Base-by-base conservation (phyloP, 208 protist species). In the Leishmania arabica region DNA sequence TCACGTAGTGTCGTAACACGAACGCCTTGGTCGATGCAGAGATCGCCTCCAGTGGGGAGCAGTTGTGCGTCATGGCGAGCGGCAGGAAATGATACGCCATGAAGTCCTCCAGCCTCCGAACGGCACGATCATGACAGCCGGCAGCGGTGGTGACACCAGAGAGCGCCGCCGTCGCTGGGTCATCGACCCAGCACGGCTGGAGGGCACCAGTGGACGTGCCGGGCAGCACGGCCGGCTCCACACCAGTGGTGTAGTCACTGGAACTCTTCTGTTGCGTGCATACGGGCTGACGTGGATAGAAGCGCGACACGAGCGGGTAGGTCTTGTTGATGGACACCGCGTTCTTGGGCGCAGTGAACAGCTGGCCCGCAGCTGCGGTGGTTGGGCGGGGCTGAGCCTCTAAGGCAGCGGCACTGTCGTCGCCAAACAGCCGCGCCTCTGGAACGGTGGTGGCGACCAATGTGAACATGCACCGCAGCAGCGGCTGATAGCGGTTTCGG, bases 1-100 rank as follows among this genome's bases (percentile, higher is more conserved):
- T 91, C 51, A 94, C 84, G 85, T 95, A 97, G 58, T 95, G 91
- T 13, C 92, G 91, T n/a, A 95, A 45, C 34, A 95, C 76, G 31
- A 85, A 80, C 37, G 77, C 75, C 3, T 6, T 45, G 58, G 78
- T 45, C n/a, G 56, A 11, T 11, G 74, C 34, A 3, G 69, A 24
- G 27, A 53, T 21, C 24, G 27, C 8, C 13, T 54, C 56, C n/a
- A 1, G 37, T 7, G 72, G 45, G 1, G 58, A 54, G 3, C 58
- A 34, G 81, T 95, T 94, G 84, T 96, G 93, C 60, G 86, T 85
- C 53, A 93, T 80, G 9, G 90, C 90, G 31, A 90, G 71, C 19
- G 91, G 85, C 49, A 96, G 82, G 37, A 96, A 91, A 34, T 86
- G 86, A 77, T 91, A 96, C 2, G 85, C 53, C 86, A 96, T 92